Conservation (phyloP, 352 stramenopile species). For the Pythium periplocum region DNA sequence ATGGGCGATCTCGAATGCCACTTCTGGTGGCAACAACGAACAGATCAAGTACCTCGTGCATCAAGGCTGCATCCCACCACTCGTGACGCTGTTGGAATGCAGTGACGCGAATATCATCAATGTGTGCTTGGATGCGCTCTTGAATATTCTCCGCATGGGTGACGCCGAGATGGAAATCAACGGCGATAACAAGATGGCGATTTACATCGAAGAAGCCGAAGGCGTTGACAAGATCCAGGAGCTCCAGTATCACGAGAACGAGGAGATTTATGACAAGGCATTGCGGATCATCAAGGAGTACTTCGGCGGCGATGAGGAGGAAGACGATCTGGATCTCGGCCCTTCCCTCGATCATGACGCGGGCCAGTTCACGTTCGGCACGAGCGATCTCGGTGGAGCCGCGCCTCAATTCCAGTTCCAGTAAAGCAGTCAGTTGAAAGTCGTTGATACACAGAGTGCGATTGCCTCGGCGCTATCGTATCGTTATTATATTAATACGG, state of each 20-base stretch:
- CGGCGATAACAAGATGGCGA: slow-evolving; percentile 94
- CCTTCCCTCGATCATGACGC: slow-evolving; percentile 43
- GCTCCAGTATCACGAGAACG: slow-evolving; percentile 95
- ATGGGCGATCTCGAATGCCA: slow-evolving; percentile 83
- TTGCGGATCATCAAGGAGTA: slow-evolving; percentile 96
- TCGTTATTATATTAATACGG: too few relatives aligned
- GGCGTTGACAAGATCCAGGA: slow-evolving; percentile 97
- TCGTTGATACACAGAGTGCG: too few relatives aligned
- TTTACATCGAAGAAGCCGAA: slow-evolving; percentile 94
- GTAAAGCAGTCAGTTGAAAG: background rate
- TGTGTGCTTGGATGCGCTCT: slow-evolving; percentile 95
- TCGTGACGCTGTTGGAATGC: slow-evolving; percentile 93
- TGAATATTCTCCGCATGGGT: slow-evolving; percentile 90
- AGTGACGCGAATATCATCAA: slow-evolving; percentile 96
- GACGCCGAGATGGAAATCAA: slow-evolving; percentile 83
- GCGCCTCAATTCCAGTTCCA: slow-evolving; percentile 14
- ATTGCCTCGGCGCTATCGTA: too few relatives aligned
- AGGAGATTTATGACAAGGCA: slow-evolving; percentile 95
- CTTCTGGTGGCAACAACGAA: slow-evolving; percentile 69
- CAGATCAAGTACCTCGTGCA: slow-evolving; percentile 97
- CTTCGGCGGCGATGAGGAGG: slow-evolving; percentile 97
- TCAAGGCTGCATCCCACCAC: slow-evolving; percentile 95
- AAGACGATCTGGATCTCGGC: slow-evolving; percentile 79
- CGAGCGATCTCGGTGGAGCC: slow-evolving; percentile 1
- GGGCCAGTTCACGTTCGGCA: slow-evolving; percentile 65